These are phyloP conservation scores for Cadophora malorum DNA, from an alignment of 2,329 filamentous ascomycete genomes.

Conservation along the genomic window DNA sequence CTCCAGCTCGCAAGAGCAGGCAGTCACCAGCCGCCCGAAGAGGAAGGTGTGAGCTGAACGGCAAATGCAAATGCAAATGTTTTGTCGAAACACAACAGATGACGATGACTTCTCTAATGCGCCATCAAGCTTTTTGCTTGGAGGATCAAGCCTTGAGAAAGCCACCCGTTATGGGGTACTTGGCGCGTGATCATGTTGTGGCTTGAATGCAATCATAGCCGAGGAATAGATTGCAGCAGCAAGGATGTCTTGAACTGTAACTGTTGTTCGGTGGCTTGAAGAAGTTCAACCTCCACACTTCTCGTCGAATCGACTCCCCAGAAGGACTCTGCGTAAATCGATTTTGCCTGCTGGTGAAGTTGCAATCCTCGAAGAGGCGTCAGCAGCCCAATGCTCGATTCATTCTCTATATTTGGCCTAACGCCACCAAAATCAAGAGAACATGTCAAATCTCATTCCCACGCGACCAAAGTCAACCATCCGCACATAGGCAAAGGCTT, in stretches of 20 bases:
- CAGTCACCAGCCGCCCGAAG: not conserved
- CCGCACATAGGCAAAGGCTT: not conserved
- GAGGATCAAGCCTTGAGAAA: constrained; percentile 2
- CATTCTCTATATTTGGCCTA: too few species aligned
- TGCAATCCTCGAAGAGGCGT: not conserved
- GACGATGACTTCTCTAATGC: not conserved
- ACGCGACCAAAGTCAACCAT: too few species aligned
- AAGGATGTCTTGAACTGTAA: not conserved
- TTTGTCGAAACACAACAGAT: not conserved
- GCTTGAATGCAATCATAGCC: not conserved
- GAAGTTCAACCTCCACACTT: not conserved
- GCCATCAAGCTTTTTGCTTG: constrained; percentile 9
- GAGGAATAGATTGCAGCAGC: not conserved
- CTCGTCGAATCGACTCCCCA: not conserved
- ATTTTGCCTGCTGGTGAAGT: not conserved
- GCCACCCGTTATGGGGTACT: constrained; percentile 8
- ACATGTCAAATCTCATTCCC: too few species aligned
- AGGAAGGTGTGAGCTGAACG: not conserved
- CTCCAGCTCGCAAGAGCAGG: too few species aligned
- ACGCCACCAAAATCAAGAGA: too few species aligned
- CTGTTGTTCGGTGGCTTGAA: constrained; percentile 4
- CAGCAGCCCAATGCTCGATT: not conserved
- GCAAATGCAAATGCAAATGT: not conserved
- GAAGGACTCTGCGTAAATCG: too few species aligned
- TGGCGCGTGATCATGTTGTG: constrained; percentile 5